Evolutionary conservation across 495 filamentous ascomycete genomes (phyloP), one percentile per base, ranked within the genome.

Genomic region (Daldinia vernicosa): DNA sequence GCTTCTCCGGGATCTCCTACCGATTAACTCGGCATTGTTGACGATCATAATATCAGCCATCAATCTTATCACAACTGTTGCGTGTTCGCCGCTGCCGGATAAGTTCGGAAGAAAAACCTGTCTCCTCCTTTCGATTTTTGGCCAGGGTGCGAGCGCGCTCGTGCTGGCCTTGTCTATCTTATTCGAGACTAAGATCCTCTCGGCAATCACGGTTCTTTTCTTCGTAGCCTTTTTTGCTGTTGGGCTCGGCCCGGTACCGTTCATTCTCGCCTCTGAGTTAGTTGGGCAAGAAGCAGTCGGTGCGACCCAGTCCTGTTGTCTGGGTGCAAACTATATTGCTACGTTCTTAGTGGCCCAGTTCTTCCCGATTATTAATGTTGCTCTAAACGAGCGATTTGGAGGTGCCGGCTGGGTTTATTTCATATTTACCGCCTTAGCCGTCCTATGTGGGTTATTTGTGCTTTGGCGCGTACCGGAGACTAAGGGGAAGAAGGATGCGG

Each of bases 341-440:
- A 98, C 96, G 0, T 98, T 97, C 77, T 71, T 94, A 7, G 93
- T 99, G 1, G 93, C 94, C 1, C 93, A 95, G 74, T 95, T 96
- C 78, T 98, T 98, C 85, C 94, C 94, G 0, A 84, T 96, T 45
- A 80, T 95, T 64, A 95, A 97, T 72, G 83, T 88, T 66, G 85
- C 83, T 0, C 78, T 97, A 57, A 88, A 88, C 64, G 71, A 80
- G 8, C 75, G 72, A 0, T 74, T 86, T 30, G 90, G 90, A 0
- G 91, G 90, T 0, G 86, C 89, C 5, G 94, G 94, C 0, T 91
- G 89, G 84, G 91, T 94, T 0, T 98, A 94, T 76, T 97, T 93
- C 81, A 82, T 96, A 12, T 98, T 98, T 77, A 89, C 93, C 0
- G 90, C 74, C 1, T 82, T 95, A 67, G 92, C 93, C 0, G 81